A percentile compares a stretch with the other conserved stretches of the same genome.
phyloP scores from a whole-genome alignment of 2,329 filamentous ascomycete species.

The Aureobasidium sp. region DNA sequence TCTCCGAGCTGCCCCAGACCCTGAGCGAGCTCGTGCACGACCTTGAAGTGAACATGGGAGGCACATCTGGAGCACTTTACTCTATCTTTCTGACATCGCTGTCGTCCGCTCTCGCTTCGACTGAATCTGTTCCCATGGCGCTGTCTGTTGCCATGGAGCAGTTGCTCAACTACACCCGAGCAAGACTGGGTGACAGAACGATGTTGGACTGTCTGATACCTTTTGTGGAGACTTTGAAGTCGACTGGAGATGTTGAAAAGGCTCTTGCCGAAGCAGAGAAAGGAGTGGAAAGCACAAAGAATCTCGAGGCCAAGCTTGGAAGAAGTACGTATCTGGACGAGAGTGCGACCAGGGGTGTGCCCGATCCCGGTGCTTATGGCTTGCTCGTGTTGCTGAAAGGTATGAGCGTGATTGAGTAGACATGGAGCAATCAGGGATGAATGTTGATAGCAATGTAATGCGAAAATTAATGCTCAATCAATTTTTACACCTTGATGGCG shows the following conservation, averaged over 20 bases:
- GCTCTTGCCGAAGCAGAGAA: conserved; percentile 24
- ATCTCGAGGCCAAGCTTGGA: conserved; percentile 30
- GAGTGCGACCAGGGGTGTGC: conserved; percentile 30
- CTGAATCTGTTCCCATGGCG: conserved; percentile 21
- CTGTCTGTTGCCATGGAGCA: conserved; percentile 24
- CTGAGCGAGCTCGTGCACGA: conserved; percentile 27
- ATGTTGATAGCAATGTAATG: not conserved
- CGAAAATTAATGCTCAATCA: not conserved
- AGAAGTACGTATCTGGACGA: conserved; percentile 32
- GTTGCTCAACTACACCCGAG: conserved; percentile 29
- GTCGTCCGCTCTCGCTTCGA: conserved; percentile 23
- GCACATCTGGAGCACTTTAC: conserved; percentile 30
- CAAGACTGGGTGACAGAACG: conserved; percentile 29
- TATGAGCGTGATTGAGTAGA: conserved; percentile 19
- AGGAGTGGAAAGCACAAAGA: conserved; percentile 30
- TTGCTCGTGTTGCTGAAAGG: conserved; percentile 30
- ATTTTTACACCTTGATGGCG: conserved; percentile 1
- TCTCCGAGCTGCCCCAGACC: conserved; percentile 23
- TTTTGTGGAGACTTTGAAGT: conserved; percentile 25
- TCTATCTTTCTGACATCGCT: conserved; percentile 31
- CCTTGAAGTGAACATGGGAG: conserved; percentile 32
- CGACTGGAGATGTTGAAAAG: conserved; percentile 19
- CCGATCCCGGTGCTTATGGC: conserved; percentile 32
- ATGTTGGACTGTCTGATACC: conserved; percentile 33
- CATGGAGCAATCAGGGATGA: not conserved